Evolutionary conservation across 78 protist genomes (phyloP), one percentile per base, ranked within the genome.

Genomic region (Dictyostelium intermedium): DNA sequence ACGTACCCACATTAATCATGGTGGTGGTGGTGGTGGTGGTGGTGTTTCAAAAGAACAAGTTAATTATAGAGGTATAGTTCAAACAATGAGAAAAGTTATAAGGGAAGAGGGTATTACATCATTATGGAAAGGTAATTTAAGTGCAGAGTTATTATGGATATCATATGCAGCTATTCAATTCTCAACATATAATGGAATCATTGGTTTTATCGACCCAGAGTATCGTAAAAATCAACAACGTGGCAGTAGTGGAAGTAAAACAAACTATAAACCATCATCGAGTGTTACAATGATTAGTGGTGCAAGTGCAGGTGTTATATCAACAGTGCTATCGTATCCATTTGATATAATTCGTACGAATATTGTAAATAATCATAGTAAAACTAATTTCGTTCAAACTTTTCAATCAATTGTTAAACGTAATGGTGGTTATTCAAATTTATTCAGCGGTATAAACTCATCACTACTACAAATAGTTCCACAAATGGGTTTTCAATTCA

Each of bases 101-200:
- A 83, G 56, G 8, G 87, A 89, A 25, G 94, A 89, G 10, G 94
- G 94, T 18, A 18, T 63, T 1, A 50, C 76, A 27, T 56, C 94
- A 34, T 79, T 89, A 10, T 89, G 94, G 94, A 89, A 89, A 70
- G 94, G 94, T 45, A 89, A 89, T 47, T 47, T 89, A 2, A 45
- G 41, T n/a, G 94, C 94, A 25, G 94, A 89, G 74, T 45, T 89
- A 8, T 56, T 89, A 8, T 89, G 94, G 94, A 50, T 89, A 2
- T 32, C 78, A 0, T 89, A 89, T 47, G 82, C 73, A 2, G 41
- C 84, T 9, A 82, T 74, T 20, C 94, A 89, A 47, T 89, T 89
- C 47, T 45, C 82, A 27, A 11, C 78, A 3, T 89, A 89, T 50
- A 41, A 60, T 35, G 18, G 20, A 37, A 43, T 89, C 0, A 53